A percentile compares a stretch with the other conserved stretches of the same genome.
Evolutionary conservation across 768 basidiomycete species (phyloP).

Genomic region (Erythrobasidium yunnanense): DNA sequence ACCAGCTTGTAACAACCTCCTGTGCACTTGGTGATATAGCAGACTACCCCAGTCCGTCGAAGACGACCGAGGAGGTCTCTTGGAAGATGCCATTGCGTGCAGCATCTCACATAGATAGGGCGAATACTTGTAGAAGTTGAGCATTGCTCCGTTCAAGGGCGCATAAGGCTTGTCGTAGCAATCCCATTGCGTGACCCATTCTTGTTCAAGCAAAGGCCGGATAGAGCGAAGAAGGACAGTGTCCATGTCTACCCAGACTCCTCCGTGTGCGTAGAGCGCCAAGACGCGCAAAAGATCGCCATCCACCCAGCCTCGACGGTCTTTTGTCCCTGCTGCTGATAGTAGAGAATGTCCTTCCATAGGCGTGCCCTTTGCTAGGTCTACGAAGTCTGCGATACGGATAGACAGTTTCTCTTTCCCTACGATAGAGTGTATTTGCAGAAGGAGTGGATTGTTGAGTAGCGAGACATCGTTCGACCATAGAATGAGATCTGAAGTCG

Average conservation of each 20-base stretch:
- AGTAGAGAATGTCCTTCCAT: conserved; percentile 59
- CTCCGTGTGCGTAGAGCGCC: conserved; percentile 78
- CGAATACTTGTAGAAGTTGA: conserved; percentile 81
- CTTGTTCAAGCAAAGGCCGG: conserved; percentile 74
- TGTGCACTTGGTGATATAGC: conserved; percentile 83
- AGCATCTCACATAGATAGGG: conserved; percentile 96
- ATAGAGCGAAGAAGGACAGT: conserved; percentile 79
- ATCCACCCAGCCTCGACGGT: conserved; percentile 83
- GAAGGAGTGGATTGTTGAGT: conserved; percentile 42
- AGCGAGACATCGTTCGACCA: conserved; percentile 81
- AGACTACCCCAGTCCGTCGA: conserved; percentile 90
- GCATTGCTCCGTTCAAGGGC: conserved; percentile 82
- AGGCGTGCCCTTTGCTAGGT: conserved; percentile 63
- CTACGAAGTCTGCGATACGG: conserved; percentile 55
- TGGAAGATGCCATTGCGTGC: conserved; percentile 68
- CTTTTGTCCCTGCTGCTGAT: conserved; percentile 46
- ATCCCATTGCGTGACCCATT: conserved; percentile 98
- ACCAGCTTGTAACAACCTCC: conserved; percentile 60
- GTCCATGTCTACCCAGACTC: conserved; percentile 98
- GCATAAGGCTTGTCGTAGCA: conserved; percentile 76
- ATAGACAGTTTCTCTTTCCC: conserved; percentile 60
- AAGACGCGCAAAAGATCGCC: conserved; percentile 83
- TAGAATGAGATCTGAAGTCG: conserved; percentile 57
- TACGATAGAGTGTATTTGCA: conserved; percentile 52
- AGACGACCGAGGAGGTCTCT: conserved; percentile 55